Evolutionary conservation across 495 filamentous ascomycete species (phyloP).

Genomic region (Bryoglossum gracile): DNA sequence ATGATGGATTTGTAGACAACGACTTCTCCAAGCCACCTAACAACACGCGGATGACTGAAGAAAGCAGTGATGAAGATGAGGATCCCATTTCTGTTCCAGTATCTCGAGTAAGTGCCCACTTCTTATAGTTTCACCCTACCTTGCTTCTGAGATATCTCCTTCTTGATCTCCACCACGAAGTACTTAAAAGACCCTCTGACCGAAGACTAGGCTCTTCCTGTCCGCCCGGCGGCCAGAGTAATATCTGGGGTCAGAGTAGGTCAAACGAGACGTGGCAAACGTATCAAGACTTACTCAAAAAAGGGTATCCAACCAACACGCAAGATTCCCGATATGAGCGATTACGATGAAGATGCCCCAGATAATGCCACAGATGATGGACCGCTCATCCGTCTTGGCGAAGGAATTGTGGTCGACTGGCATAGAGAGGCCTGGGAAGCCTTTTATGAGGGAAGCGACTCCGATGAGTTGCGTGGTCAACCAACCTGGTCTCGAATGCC

Average conservation of each 20-base stretch:
- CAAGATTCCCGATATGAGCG: conserved; percentile 1
- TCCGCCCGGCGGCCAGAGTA: conserved; percentile 16
- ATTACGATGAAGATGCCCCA: conserved; percentile 16
- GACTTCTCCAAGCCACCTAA: conserved; percentile 1
- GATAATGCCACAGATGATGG: conserved; percentile 40
- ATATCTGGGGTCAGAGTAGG: conserved; percentile 22
- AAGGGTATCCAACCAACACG: conserved; percentile 17
- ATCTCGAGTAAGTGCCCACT: conserved; percentile 9
- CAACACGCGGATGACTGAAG: conserved; percentile 47
- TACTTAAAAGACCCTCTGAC: conserved; percentile 11
- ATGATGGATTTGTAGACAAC: background rate
- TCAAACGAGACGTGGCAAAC: conserved; percentile 10
- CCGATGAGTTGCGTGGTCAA: conserved; percentile 40
- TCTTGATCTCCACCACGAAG: background rate
- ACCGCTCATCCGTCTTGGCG: conserved; percentile 66
- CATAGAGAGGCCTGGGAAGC: conserved; percentile 52
- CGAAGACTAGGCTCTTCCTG: conserved; percentile 24
- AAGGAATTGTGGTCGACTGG: conserved; percentile 86
- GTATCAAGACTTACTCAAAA: conserved; percentile 27
- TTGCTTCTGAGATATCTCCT: background rate
- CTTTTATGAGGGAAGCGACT: conserved; percentile 49
- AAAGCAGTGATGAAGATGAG: conserved; percentile 43
- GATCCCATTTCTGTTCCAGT: conserved; percentile 28
- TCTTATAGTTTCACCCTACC: background rate
- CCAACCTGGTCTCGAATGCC: conserved; percentile 46